These are phyloP conservation scores for Salix exigua DNA, from an alignment of 345 rosid species.

Conservation along the genomic window DNA sequence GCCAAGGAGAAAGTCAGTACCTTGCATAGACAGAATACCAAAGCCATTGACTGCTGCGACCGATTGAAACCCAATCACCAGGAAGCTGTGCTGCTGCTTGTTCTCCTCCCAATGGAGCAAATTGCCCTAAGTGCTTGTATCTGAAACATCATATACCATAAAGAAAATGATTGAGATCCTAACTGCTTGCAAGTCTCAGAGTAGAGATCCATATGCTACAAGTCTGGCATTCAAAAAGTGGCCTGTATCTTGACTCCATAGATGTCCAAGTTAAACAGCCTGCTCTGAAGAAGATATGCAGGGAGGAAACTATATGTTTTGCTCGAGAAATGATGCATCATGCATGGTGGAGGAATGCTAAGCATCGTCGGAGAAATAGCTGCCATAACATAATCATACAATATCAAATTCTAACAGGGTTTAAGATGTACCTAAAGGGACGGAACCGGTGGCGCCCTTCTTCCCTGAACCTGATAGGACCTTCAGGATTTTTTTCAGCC, in stretches of 20 bases:
- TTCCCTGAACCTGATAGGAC: constrained; percentile 89
- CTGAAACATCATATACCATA: constrained; percentile 25
- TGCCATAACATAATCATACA: not conserved
- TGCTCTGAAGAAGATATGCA: not conserved
- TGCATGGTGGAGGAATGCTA: not conserved
- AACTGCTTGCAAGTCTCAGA: not conserved
- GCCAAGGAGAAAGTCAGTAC: constrained; percentile 29
- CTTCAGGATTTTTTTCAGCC: constrained; percentile 82
- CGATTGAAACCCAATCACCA: constrained; percentile 94
- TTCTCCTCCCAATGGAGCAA: constrained; percentile 98
- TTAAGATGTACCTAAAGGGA: constrained; percentile 69
- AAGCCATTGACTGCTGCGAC: constrained; percentile 88
- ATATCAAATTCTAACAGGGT: not conserved
- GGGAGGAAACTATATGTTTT: not conserved
- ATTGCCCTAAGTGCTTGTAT: constrained; percentile 89
- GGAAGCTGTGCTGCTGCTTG: constrained; percentile 98
- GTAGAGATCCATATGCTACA: not conserved
- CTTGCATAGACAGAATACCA: constrained; percentile 98
- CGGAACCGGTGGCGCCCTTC: constrained; percentile 93
- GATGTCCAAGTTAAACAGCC: not conserved
- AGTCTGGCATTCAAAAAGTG: not conserved
- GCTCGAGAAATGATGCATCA: not conserved
- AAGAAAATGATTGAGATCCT: not conserved
- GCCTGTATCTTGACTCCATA: not conserved
- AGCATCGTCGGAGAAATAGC: not conserved